Evolutionary conservation across 306 rosid genomes (phyloP).

Genomic region (Casuarina cunninghamiana): DNA sequence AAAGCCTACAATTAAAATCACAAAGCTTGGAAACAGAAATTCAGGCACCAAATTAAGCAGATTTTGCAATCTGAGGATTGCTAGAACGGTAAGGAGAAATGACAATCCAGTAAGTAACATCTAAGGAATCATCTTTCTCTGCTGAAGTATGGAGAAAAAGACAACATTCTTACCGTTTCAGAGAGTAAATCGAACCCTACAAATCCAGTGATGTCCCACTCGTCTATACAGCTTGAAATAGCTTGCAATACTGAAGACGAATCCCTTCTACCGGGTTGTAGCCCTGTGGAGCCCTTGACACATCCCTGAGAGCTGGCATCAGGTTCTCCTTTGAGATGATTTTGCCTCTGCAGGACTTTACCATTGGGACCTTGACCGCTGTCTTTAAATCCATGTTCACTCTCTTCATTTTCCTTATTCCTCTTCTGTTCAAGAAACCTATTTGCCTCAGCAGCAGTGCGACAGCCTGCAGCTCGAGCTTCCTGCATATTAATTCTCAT

Average conservation of each 20-base stretch:
- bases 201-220: slow-evolving; percentile 75
- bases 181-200: slow-evolving; percentile 67
- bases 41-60: background rate
- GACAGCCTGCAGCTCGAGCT: slow-evolving; percentile 81
- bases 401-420: slow-evolving; percentile 46
- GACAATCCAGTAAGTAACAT: background rate
- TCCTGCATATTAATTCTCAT: slow-evolving; percentile 44
- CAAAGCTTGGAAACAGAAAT: background rate
- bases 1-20: slow-evolving; percentile 21
- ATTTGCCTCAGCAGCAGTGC: slow-evolving; percentile 56
- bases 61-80: slow-evolving; percentile 1
- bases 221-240: slow-evolving; percentile 42
- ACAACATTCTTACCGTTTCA: slow-evolving; percentile 55
- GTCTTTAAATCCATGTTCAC: slow-evolving; percentile 40
- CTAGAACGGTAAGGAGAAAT: background rate
- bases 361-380: slow-evolving; percentile 49
- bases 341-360: slow-evolving; percentile 39
- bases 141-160: background rate
- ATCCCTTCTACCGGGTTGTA: slow-evolving; percentile 40
- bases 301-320: slow-evolving; percentile 47
- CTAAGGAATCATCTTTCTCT: background rate
- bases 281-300: slow-evolving; percentile 38
- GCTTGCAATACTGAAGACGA: slow-evolving; percentile 32
- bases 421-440: slow-evolving; percentile 58
- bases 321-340: slow-evolving; percentile 46